phyloP scores from a whole-genome alignment of 768 basidiomycete species.

The Myochromella boudieri region DNA sequence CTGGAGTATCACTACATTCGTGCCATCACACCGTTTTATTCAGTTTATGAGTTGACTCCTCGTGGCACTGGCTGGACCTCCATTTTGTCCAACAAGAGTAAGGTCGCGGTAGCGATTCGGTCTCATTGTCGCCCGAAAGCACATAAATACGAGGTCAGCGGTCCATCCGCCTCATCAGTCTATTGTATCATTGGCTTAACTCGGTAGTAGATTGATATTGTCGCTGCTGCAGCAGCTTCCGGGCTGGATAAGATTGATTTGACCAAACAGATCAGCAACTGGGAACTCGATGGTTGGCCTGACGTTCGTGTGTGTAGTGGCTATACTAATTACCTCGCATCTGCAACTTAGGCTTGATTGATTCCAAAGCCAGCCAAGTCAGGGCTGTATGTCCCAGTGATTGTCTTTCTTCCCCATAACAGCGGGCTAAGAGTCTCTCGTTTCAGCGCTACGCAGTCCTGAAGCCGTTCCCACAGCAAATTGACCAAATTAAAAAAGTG shows the following conservation, averaged over 20 bases:
- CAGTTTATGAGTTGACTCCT: conserved; percentile 36
- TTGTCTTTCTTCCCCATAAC: background rate
- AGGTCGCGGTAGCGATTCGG: conserved; percentile 23
- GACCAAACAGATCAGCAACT: conserved; percentile 12
- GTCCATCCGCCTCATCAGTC: background rate
- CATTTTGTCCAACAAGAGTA: conserved; percentile 28
- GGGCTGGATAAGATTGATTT: conserved; percentile 10
- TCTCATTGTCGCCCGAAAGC: conserved; percentile 9
- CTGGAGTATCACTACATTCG: conserved; percentile 43
- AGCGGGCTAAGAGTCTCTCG: background rate
- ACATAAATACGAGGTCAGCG: conserved; percentile 13
- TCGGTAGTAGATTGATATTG: conserved; percentile 11
- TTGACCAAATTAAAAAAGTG: conserved; percentile 9
- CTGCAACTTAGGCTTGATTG: conserved; percentile 5
- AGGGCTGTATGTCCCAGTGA: conserved; percentile 8
- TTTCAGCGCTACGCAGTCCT: conserved; percentile 12
- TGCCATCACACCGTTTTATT: conserved; percentile 47
- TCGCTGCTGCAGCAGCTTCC: conserved; percentile 1
- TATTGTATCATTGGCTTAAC: background rate
- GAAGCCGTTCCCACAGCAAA: conserved; percentile 9
- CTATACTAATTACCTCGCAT: background rate
- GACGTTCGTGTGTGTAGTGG: background rate
- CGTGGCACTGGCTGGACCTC: conserved; percentile 25
- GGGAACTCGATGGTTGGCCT: conserved; percentile 14
- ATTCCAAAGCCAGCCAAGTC: conserved; percentile 14